Evolutionary conservation across 2,329 filamentous ascomycete genomes (phyloP), one percentile per base, ranked within the genome.

Genomic region (Diaporthe citri): DNA sequence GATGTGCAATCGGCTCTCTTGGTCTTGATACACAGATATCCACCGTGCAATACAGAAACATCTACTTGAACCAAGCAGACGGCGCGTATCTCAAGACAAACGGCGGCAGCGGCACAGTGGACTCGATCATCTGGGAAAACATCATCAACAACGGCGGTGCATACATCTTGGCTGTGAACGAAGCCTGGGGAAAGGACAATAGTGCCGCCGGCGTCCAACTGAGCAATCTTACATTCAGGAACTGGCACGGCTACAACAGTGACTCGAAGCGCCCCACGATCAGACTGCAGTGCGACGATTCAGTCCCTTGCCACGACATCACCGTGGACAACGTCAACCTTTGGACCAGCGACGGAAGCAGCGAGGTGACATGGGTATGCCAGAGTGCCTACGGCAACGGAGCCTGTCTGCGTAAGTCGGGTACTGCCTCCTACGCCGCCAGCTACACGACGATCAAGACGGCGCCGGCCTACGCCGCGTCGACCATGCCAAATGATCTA

Each of bases 11-110:
- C 76, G 89, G 88, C 28, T 89, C 87, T 3, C 83, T 91, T 0
- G 85, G 84, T 13, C 80, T 81, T 39, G 83, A 85, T 72, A 87
- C 81, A 71, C 83, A 86, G 70, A 87, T 91, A 78, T 86, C 85
- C 51, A 82, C 88, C 73, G 84, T 91, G 74, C 80, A 82, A 28
- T 91, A 91, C 82, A 82, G 82, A 75, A 90, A 90, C 79, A 80
- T 90, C 76, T 90, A 91, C 82, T 89, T 89, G 43, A 91, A 91
- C 83, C 88, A 91, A 78, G 90, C 91, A 88, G 60, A 66, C 4
- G 43, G 60, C 2, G 86, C 87, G 81, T 88, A 90, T 87, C 86
- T 91, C 83, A 91, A 91, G 81, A 88, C 86, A 71, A 88, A 90
- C 76, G 90, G 89, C 52, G 90, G 90, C 48, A 85, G 80, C 74